Evolutionary conservation across 495 filamentous ascomycete species (phyloP).

Genomic region (Podospora fimiseda): DNA sequence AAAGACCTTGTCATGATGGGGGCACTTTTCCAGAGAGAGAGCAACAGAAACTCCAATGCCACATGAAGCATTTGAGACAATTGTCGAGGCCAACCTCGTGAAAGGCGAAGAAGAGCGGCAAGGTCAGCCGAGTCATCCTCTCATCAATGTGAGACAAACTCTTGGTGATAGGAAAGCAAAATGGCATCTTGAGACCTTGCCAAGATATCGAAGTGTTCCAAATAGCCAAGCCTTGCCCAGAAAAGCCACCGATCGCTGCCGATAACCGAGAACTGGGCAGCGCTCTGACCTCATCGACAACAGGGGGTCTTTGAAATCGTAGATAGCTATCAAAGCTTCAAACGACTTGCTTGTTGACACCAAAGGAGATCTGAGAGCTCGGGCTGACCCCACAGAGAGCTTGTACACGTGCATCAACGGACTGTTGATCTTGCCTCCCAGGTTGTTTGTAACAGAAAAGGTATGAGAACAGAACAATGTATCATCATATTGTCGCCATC

Average conservation of each 20-base stretch:
- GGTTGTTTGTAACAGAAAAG: background rate
- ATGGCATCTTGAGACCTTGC: conserved; percentile 35
- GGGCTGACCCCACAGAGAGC: background rate
- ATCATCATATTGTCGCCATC: background rate
- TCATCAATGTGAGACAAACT: background rate
- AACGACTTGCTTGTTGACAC: conserved; percentile 4
- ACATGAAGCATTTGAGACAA: conserved; percentile 30
- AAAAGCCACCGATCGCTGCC: conserved; percentile 2
- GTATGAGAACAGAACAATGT: background rate
- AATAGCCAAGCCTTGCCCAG: conserved; percentile 16
- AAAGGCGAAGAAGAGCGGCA: conserved; percentile 14
- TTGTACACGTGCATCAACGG: background rate
- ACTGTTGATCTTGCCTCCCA: background rate
- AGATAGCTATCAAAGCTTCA: too few relatives aligned
- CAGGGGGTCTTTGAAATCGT: too few relatives aligned
- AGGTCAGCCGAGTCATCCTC: conserved; percentile 18
- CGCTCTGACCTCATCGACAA: conserved; percentile 5
- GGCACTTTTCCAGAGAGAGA: background rate
- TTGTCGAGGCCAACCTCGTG: conserved; percentile 6
- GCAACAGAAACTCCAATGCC: background rate
- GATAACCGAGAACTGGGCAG: conserved; percentile 1
- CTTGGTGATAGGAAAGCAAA: conserved; percentile 16
- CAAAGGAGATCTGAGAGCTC: background rate
- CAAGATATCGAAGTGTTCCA: conserved; percentile 26
- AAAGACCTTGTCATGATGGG: too few relatives aligned